Base-by-base conservation (phyloP, 345 rosid genomes). In the Eutrema heterophyllum region DNA sequence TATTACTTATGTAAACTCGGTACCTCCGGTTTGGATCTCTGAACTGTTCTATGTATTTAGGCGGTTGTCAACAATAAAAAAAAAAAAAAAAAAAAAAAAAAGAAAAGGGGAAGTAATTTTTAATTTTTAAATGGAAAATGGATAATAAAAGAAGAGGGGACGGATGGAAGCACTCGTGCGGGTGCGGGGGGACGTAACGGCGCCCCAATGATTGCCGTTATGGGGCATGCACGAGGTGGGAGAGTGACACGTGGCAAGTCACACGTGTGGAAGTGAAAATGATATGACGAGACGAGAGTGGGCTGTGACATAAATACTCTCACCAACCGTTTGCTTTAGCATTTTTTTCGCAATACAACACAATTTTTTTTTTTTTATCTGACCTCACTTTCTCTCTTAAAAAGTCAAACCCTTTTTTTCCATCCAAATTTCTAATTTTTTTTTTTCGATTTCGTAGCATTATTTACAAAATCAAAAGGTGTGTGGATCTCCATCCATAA, bases 121-220 rank as follows among this genome's bases (percentile, higher is more conserved):
- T 21, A 21, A 21, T 21, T 21, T 21, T 21, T 21, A 21, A 21
- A 21, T 21, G 24, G 24, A 21, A 21, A 21, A 21, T 21, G 24
- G 24, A 21, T 21, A 39, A 27, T n/a, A 18, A 33, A 53, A 53
- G 3, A 15, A 50, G 24, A 21, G 24, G 2, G 24, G 21, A 12
- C 5, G 5, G 4, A 43, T 30, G 60, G 60, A 76, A 48, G 75
- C 80, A 76, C 53, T 64, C 80, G 76, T 76, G 80, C 80, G 80
- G 80, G 80, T 64, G 72, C 60, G 71, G 53, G 30, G 36, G 75
- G 46, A 55, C 67, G 80, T 76, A 70, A 76, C 80, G 74, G 80
- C 71, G 71, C 40, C 79, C 71, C 71, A 76, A 76, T 76, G 80
- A 76, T 76, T 70, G 80, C 66, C 71, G 80, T 29, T 33, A 76